Conservation (phyloP, 2,329 filamentous ascomycete genomes). For the Canariomyces notabilis region DNA sequence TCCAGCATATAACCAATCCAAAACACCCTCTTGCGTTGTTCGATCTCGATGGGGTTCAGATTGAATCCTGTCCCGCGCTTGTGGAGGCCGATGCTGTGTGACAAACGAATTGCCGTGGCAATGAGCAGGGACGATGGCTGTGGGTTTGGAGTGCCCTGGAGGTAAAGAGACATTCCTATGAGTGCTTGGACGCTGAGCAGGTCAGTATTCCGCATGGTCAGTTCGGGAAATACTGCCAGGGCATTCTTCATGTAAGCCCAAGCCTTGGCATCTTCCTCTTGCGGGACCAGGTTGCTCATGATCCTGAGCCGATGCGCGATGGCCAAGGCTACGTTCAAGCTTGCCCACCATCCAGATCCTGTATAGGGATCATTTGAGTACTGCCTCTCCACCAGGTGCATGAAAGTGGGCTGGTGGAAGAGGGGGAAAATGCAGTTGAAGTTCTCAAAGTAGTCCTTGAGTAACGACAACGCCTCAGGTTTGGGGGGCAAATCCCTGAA, state of each 20-base stretch:
- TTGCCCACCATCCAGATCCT: conserved; percentile 97
- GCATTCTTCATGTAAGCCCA: conserved; percentile 97
- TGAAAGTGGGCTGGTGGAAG: conserved; percentile 96
- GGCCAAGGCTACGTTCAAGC: conserved; percentile 88
- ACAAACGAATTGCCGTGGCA: conserved; percentile 81
- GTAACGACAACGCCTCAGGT: conserved; percentile 77
- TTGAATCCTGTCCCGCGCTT: conserved; percentile 91
- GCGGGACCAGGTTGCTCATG: conserved; percentile 88
- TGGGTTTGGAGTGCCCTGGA: conserved; percentile 94
- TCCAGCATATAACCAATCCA: conserved; percentile 64
- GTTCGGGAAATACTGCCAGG: conserved; percentile 84
- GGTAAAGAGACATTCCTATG: conserved; percentile 86
- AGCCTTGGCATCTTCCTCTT: conserved; percentile 88
- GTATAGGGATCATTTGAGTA: conserved; percentile 91
- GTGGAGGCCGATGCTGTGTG: conserved; percentile 92
- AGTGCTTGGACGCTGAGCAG: conserved; percentile 90
- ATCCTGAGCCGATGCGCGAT: conserved; percentile 88
- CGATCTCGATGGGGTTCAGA: conserved; percentile 86
- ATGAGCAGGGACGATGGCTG: conserved; percentile 91
- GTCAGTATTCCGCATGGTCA: conserved; percentile 95
- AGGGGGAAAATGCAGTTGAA: conserved; percentile 99
- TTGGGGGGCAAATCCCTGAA: conserved; percentile 82
- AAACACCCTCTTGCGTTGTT: conserved; percentile 69
- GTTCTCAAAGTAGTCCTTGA: conserved; percentile 95
- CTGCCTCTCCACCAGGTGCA: conserved; percentile 91